A percentile compares a stretch with the other conserved stretches of the same genome.
Evolutionary conservation across 192 early-diverging fungal genomes (phyloP).

Genomic region (Coemansia sp.): DNA sequence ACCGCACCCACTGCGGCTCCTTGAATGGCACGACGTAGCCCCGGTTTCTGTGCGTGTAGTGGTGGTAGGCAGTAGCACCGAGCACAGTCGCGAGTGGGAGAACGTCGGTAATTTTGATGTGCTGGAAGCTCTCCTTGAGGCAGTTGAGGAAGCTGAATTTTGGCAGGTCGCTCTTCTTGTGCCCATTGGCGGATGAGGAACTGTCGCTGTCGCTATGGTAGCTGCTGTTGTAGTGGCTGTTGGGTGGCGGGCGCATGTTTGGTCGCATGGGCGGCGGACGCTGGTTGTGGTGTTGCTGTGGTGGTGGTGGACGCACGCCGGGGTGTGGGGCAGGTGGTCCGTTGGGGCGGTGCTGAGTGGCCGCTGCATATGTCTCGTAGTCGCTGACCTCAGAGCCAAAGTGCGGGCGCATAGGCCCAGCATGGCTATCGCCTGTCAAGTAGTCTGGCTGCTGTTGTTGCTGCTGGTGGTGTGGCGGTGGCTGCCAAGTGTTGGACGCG

Average conservation of each 20-base stretch:
- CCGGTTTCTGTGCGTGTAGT: slow-evolving; percentile 11
- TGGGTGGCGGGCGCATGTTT: background rate
- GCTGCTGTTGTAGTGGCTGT: slow-evolving; percentile 3
- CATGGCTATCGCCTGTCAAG: slow-evolving; percentile 5
- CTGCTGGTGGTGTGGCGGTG: background rate
- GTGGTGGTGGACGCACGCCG: slow-evolving; percentile 9
- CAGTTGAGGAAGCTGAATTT: slow-evolving; percentile 23
- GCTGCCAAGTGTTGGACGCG: slow-evolving; percentile 4
- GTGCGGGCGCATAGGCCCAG: slow-evolving; percentile 14
- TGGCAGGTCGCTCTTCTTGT: background rate
- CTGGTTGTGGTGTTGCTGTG: slow-evolving; percentile 1
- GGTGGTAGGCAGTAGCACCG: slow-evolving; percentile 34
- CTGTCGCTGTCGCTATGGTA: slow-evolving; percentile 27
- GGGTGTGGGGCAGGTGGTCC: slow-evolving; percentile 5
- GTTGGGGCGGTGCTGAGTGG: slow-evolving; percentile 1
- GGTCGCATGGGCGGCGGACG: slow-evolving; percentile 3
- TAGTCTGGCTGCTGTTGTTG: slow-evolving; percentile 5
- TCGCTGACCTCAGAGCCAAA: slow-evolving; percentile 17
- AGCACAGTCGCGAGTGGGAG: slow-evolving; percentile 31
- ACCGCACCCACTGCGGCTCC: slow-evolving; percentile 36
- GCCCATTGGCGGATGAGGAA: slow-evolving; percentile 3
- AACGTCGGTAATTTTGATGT: slow-evolving; percentile 17
- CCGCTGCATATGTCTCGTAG: slow-evolving; percentile 20
- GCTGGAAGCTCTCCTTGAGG: slow-evolving; percentile 34
- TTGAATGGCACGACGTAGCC: slow-evolving; percentile 13